Evolutionary conservation across 768 basidiomycete species (phyloP).

Genomic region (Myochromella boudieri): DNA sequence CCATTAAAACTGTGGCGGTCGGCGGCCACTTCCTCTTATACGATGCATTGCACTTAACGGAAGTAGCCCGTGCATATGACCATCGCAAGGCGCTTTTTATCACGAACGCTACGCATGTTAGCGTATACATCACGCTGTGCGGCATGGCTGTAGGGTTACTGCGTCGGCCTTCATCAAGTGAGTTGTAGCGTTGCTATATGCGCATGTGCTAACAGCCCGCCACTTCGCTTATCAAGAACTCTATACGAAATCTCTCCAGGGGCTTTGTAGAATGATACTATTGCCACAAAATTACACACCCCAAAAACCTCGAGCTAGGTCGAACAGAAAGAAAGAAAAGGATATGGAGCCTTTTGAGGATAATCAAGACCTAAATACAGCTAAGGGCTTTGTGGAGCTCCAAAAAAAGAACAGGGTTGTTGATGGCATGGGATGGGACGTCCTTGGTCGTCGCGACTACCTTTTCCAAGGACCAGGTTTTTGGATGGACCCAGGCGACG

Average conservation of each 20-base stretch:
- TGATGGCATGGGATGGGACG: background rate
- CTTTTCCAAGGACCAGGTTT: background rate
- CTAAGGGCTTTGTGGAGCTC: background rate
- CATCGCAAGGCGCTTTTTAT: background rate
- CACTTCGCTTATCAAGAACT: background rate
- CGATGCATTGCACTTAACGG: slow-evolving; percentile 15
- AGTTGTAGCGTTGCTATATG: background rate
- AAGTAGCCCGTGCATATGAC: background rate
- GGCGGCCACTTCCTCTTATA: slow-evolving; percentile 13
- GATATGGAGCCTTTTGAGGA: no score
- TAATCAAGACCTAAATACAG: no score
- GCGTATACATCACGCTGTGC: background rate
- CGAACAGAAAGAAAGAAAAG: no score
- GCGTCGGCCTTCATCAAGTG: background rate
- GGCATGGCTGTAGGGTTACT: background rate
- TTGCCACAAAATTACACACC: background rate
- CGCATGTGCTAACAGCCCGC: no score
- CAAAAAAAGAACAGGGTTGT: background rate
- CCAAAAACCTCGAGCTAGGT: no score
- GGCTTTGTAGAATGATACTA: background rate
- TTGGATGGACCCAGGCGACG: background rate
- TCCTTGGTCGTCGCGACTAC: background rate
- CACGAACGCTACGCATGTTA: background rate
- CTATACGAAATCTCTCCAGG: background rate
- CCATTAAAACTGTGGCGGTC: slow-evolving; percentile 1